Base-by-base conservation (phyloP, 805 yeast genomes). In the Sungouiozyma ichnusensis region DNA sequence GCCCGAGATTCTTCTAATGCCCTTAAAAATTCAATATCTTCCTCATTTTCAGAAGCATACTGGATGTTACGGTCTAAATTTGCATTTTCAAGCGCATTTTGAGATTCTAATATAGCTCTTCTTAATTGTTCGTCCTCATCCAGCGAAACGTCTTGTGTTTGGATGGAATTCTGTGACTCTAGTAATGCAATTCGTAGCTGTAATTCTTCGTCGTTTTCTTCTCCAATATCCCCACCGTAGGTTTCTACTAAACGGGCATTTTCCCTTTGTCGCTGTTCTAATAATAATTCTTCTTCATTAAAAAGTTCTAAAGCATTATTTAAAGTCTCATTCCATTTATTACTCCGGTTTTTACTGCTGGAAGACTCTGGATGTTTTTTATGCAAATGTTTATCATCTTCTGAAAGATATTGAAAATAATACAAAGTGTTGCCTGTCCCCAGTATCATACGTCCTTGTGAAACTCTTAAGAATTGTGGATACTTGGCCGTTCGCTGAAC, bases 151-250 rank as follows among this genome's bases (percentile, higher is more conserved):
- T 24, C 29, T 7, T 6, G 6, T 24, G 9, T 24, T 11, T 24
- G 29, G 29, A 24, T 24, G 11, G 29, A 24, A n/a, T 48, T 40
- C 41, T 52, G 51, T 2, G 66, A 62, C 42, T 62, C 66, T 50
- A 62, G 45, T 20, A 62, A 37, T 2, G 66, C 66, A 37, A 62
- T 61, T 39, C 51, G 46, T 35, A 61, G 42, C 36, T 58, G 62
- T 8, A 57, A 37, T 20, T 61, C 60, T 16, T 62, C 64, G 20
- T 58, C 62, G 32, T 60, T 62, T 3, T 37, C 24, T 9, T 33
- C 38, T 16, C 33, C 35, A 4, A 57, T 34, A 41, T 55, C 60
- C 19, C 64, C 64, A 40, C 61, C 58, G 40, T 56, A 58, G 20
- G 47, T 42, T 35, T 49, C 45, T 19, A 54, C 34, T 19, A 58